These are phyloP conservation scores for Nannochloropsis oceanica DNA, from an alignment of 108 stramenopile genomes.

Conservation along the genomic window DNA sequence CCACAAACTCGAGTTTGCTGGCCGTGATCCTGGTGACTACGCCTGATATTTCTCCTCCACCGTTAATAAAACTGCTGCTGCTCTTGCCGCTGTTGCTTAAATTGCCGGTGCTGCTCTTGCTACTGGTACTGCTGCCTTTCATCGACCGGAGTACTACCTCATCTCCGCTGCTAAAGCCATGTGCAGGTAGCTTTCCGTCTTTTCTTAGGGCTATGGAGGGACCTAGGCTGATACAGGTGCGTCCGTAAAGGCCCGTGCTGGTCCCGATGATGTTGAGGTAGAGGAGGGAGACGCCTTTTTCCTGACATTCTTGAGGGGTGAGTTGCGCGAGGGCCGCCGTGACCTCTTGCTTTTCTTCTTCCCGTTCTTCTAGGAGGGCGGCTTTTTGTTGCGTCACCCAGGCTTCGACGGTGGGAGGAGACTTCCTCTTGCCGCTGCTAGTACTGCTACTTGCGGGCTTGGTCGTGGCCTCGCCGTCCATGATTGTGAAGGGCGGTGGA, in stretches of 20 bases:
- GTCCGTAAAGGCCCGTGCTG: constrained; percentile 24
- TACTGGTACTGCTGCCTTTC: constrained; percentile 11
- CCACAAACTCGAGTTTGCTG: constrained; percentile 5
- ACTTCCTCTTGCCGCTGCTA: not conserved
- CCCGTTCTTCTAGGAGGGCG: constrained; percentile 16
- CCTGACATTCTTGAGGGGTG: constrained; percentile 25
- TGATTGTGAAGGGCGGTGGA: no score
- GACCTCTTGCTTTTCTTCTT: constrained; percentile 14
- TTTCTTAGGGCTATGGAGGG: not conserved
- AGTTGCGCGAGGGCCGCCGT: constrained; percentile 20
- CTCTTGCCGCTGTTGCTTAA: not conserved
- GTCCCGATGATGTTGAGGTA: constrained; percentile 9
- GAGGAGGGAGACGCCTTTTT: constrained; percentile 15
- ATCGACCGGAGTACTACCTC: constrained; percentile 18
- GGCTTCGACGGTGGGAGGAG: not conserved
- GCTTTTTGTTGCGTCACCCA: constrained; percentile 14
- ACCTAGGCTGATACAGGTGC: constrained; percentile 12
- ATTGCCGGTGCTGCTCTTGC: not conserved
- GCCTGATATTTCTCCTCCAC: not conserved
- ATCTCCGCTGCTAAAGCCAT: constrained; percentile 17
- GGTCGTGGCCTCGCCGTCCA: no score
- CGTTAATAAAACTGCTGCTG: not conserved
- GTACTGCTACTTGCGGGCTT: not conserved
- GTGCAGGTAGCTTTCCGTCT: constrained; percentile 10
- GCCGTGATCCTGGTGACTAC: constrained; percentile 20